phyloP scores from a whole-genome alignment of 1,139 yeast species.

The Debaryomyces subglobosus region DNA sequence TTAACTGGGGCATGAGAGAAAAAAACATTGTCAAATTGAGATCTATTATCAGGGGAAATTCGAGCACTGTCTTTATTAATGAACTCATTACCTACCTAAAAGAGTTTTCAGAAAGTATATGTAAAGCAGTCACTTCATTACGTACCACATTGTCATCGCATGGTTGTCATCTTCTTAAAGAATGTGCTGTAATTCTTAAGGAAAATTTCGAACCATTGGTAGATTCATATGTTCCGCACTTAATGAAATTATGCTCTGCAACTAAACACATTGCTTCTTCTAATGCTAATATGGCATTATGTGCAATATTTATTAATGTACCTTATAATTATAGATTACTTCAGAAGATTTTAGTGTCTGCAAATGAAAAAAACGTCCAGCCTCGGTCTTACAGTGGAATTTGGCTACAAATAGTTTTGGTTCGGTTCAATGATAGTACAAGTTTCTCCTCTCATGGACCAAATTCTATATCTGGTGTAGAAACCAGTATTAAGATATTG shows the following conservation, averaged over 20 bases:
- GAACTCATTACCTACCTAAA: conserved; percentile 49
- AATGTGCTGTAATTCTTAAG: conserved; percentile 56
- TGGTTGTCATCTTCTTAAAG: conserved; percentile 82
- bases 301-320: conserved; percentile 59
- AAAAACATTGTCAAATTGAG: conserved; percentile 59
- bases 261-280: conserved; percentile 81
- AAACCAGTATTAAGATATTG: conserved; percentile 55
- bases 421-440: conserved; percentile 37
- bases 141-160: conserved; percentile 81
- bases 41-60: conserved; percentile 61
- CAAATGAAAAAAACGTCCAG: conserved; percentile 68
- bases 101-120: conserved; percentile 58
- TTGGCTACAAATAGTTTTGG: conserved; percentile 68
- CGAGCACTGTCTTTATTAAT: conserved; percentile 36
- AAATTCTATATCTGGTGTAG: conserved; percentile 39
- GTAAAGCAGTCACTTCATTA: conserved; percentile 70
- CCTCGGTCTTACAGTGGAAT: conserved; percentile 71
- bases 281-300: conserved; percentile 70
- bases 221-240: conserved; percentile 60
- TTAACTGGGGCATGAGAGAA: conserved; percentile 83
- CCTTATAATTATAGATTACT: conserved; percentile 58
- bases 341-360: conserved; percentile 52
- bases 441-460: conserved; percentile 38
- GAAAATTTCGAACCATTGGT: conserved; percentile 59
- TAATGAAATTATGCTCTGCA: conserved; percentile 68